Evolutionary conservation across 2,329 filamentous ascomycete genomes (phyloP).

Genomic region (Trichoderma polysporum): DNA sequence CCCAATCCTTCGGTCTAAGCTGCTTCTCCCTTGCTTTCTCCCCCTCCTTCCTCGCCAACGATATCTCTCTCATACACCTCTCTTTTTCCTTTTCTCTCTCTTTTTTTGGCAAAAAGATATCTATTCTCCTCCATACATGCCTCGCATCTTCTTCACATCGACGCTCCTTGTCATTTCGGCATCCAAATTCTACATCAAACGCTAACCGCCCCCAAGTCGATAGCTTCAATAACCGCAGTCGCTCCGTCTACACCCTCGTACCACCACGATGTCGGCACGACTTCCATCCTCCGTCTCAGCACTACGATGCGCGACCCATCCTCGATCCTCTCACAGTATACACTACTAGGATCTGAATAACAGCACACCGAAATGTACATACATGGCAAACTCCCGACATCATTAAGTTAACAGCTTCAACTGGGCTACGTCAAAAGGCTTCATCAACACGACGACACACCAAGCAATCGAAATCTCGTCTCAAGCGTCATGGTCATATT

Average conservation of each 20-base stretch:
- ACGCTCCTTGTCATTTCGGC: too few species aligned
- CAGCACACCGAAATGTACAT: too few species aligned
- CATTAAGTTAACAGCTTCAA: too few species aligned
- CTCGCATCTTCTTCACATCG: background rate
- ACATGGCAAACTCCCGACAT: background rate
- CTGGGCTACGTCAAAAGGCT: background rate
- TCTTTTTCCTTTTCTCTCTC: background rate
- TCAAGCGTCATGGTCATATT: slow-evolving; percentile 21
- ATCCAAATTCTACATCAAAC: background rate
- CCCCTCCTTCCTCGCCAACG: background rate
- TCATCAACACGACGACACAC: background rate
- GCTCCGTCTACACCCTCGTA: background rate
- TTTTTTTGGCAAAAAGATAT: background rate
- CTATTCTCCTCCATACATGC: background rate
- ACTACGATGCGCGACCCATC: too few species aligned
- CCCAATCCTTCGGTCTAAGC: background rate
- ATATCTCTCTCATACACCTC: background rate
- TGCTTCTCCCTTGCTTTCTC: background rate
- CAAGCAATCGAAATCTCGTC: background rate
- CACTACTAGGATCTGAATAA: background rate
- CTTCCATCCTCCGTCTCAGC: background rate
- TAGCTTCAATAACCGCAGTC: background rate
- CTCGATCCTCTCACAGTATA: background rate
- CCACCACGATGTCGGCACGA: background rate
- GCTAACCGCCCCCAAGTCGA: background rate